Base-by-base conservation (phyloP, 2,329 filamentous ascomycete species). In the Colletotrichum lentis region DNA sequence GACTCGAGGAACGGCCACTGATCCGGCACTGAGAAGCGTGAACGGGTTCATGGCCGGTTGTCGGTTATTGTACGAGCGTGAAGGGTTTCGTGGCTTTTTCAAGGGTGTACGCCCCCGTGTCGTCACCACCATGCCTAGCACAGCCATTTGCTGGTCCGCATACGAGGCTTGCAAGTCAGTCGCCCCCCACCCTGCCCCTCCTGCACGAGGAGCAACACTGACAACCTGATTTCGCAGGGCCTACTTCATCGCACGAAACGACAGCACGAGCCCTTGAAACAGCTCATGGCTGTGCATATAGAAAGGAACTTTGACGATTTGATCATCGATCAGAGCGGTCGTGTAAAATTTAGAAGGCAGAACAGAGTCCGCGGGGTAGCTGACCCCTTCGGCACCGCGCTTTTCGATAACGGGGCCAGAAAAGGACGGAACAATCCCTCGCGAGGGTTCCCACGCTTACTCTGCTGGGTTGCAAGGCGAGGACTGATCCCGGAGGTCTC, bases 101-200 rank as follows among this genome's bases (percentile, higher is more conserved):
- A 94, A 96, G 77, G 96, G 96, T 50, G 88, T 97, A 77, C 90
- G 92, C 74, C 96, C 96, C 54, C 87, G 96, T 75, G 91, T 99
- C 55, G 90, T 99, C 70, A 97, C 94, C 12, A 97, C 96, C 1
- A 98, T 98, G 91, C 96, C 96, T 22, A 97, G 94, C 81, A 99
- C 96, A 41, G 96, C 96, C n/a, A 99, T 99, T 76, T 99, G 96
- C 85, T 99, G 96, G 96, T 96, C 88, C 46, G 88, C 88, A 37
- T 90, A 90, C 73, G 88, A 90, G 74, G 88, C 88, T 71, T 90
- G 86, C 73, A 90, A 90, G 88, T 90, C 80, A 75, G 86, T 81
- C 24, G 57, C 39, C n/a, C 24, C 31, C 35, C 27, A 1, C 5
- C 27, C 27, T 7, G 1, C 27, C 27, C 6, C 2, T 55, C 46